Evolutionary conservation across 1,139 yeast genomes (phyloP), one percentile per base, ranked within the genome.

Genomic region (Candida frijolesensis): DNA sequence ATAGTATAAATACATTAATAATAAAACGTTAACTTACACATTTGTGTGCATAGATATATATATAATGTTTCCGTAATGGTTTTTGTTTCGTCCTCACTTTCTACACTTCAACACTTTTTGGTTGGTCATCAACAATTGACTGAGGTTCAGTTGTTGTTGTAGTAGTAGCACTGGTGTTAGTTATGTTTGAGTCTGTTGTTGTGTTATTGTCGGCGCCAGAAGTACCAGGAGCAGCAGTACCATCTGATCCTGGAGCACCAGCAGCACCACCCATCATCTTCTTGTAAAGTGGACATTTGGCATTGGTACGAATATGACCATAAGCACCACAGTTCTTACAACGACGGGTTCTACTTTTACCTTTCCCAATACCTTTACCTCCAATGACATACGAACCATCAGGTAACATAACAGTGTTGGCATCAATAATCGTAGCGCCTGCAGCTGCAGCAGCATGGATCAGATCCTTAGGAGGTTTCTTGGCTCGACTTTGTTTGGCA

Each of bases 301-400:
- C 87, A 66, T 90, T 91, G 9, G 98, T 92, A 63, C 96, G 79
- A 56, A 92, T 94, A 66, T 94, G 99, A 0, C 98, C 99, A 60
- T 88, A 80, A 3, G 94, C 96, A 27, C 98, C 98, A 77, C 98
- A 94, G 1, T 96, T 87, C 4, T 96, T 91, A 71, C 98, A 94
- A 62, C 90, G 81, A 64, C 98, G 77, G 7, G 89, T 85, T 1
- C 89, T 89, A 50, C 91, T 84, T 63, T 89, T 89, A 8, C 87
- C 88, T 62, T 85, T 86, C 14, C 90, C 89, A 46, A 82, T 80
- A 39, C 87, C 89, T 57, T 81, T 83, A 12, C 86, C 87, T 35
- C 82, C 80, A 46, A 79, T 66, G 2, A 79, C 78, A 54, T 68
- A 71, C n/a, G 77, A 67, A 0, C 80, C 79, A 56, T 73, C 79